Evolutionary conservation across 2,329 filamentous ascomycete genomes (phyloP).

Genomic region (Helicocarpus griseus): DNA sequence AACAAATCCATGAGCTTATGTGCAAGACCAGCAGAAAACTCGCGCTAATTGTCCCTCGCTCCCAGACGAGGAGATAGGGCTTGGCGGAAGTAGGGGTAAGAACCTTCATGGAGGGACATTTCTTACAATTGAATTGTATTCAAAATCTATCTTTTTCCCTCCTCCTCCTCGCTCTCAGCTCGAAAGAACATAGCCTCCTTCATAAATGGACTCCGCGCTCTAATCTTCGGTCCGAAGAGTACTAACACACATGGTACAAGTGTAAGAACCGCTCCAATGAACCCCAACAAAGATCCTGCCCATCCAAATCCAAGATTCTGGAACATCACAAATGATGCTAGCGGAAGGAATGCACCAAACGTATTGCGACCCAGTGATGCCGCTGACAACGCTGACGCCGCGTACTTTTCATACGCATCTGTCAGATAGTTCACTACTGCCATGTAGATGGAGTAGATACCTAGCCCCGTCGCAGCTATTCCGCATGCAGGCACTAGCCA

Average conservation of each 20-base stretch:
- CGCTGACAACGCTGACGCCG: slow-evolving; percentile 38
- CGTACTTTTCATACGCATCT: slow-evolving; percentile 41
- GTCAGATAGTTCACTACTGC: slow-evolving; percentile 41
- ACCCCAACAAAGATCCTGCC: slow-evolving; percentile 36
- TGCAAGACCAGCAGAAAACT: too few relatives aligned
- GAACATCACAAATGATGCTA: slow-evolving; percentile 34
- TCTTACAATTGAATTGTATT: too few relatives aligned
- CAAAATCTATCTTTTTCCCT: too few relatives aligned
- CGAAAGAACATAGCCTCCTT: background rate
- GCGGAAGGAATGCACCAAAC: slow-evolving; percentile 38
- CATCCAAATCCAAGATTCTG: slow-evolving; percentile 33
- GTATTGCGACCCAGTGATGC: slow-evolving; percentile 37
- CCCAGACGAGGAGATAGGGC: too few relatives aligned
- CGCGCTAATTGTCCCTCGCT: too few relatives aligned
- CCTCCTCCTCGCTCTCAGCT: too few relatives aligned
- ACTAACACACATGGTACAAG: slow-evolving; percentile 34
- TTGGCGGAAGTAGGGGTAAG: too few relatives aligned
- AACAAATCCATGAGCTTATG: too few relatives aligned
- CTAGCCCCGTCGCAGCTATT: slow-evolving; percentile 29
- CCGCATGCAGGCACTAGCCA: slow-evolving; percentile 27
- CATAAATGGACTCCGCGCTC: slow-evolving; percentile 21
- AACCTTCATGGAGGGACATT: too few relatives aligned
- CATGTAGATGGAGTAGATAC: slow-evolving; percentile 37
- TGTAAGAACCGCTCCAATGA: slow-evolving; percentile 31
- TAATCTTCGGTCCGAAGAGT: slow-evolving; percentile 32